Base-by-base conservation (phyloP, 2,329 filamentous ascomycete species). In the Teratosphaeria destructans region DNA sequence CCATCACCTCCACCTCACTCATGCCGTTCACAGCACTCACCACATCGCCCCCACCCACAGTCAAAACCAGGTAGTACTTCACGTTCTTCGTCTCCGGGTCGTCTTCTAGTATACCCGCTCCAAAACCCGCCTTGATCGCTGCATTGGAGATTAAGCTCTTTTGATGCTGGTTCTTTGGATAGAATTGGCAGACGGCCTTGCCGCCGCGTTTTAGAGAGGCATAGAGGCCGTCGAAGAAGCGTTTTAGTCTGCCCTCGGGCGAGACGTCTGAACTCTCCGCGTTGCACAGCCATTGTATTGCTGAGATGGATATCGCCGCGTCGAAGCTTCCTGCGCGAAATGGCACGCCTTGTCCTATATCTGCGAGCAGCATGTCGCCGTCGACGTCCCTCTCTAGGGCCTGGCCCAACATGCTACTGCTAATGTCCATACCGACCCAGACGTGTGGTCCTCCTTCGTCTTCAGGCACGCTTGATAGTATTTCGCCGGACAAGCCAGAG, bases 251-350 rank as follows among this genome's bases (percentile, higher is more conserved):
- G 0, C 88, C 90, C 32, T 88, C 83, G 0, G 91, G 88, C 0
- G 83, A 89, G 0, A 94, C 92, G 56, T 95, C 90, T 70, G 85
- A 89, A 61, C 83, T 89, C 74, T 97, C 94, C 49, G 93, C 94
- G 74, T 96, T 97, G 75, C 94, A 99, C 34, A 99, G 81, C 94
- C 94, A 99, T 75, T 99, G 94, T n/a, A 99, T 88, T 0, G 94
- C 94, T 66, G 85, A 90, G 72, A 99, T 97, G 70, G 86, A 91
- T 67, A 99, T 91, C 26, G 94, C 94, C 0, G 93, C 94, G 72
- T 99, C 94, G 71, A 99, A 99, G 0, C 87, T 85, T 35, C 94
- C 94, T 0, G 94, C 84, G 16, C 94, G 86, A 73, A 99, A 99
- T 0, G 94, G 94, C 0, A 99, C 85, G 1, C 94, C 94, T 71